These are phyloP conservation scores for Zoysia japonica DNA, from an alignment of 176 grass and related monocot genomes.

Conservation along the genomic window DNA sequence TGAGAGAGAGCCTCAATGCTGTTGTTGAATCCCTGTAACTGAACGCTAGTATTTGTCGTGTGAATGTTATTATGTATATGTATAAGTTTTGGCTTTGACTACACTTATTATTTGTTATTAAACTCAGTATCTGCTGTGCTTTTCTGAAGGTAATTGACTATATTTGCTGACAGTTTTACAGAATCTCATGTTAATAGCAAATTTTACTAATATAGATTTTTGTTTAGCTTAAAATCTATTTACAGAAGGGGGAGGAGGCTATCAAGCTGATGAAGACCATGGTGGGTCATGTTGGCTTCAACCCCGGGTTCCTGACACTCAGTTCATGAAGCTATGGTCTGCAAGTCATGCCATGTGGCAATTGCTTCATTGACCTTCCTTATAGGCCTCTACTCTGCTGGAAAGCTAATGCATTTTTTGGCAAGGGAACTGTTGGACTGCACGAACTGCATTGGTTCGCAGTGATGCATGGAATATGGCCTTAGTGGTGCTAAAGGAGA, in stretches of 20 bases:
- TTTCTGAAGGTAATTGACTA: slow-evolving; percentile 76
- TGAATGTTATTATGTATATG: not conserved
- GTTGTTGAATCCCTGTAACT: slow-evolving; percentile 27
- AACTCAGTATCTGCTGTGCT: slow-evolving; percentile 70
- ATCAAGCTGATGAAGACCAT: slow-evolving; percentile 74
- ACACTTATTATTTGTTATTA: not conserved
- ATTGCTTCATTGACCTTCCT: slow-evolving; percentile 63
- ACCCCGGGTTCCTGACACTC: slow-evolving; percentile 69
- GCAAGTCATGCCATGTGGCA: slow-evolving; percentile 59
- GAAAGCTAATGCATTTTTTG: slow-evolving; percentile 71
- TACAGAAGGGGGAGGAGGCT: slow-evolving; percentile 63
- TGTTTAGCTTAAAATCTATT: slow-evolving; percentile 76
- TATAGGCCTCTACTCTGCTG: slow-evolving; percentile 68
- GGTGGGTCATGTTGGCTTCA: slow-evolving; percentile 75
- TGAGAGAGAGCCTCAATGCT: not conserved
- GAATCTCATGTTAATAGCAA: slow-evolving; percentile 13
- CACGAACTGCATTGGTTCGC: slow-evolving; percentile 88
- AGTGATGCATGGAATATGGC: slow-evolving; percentile 70
- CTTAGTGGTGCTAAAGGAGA: slow-evolving; percentile 49
- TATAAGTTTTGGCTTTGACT: not conserved
- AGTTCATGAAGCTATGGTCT: slow-evolving; percentile 77
- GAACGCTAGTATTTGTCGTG: slow-evolving; percentile 22
- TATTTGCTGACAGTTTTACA: slow-evolving; percentile 21
- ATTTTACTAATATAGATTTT: slow-evolving; percentile 52
- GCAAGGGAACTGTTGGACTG: slow-evolving; percentile 58